phyloP scores from a whole-genome alignment of 2,329 filamentous ascomycete species.

The Arthrobotrys sinensis region DNA sequence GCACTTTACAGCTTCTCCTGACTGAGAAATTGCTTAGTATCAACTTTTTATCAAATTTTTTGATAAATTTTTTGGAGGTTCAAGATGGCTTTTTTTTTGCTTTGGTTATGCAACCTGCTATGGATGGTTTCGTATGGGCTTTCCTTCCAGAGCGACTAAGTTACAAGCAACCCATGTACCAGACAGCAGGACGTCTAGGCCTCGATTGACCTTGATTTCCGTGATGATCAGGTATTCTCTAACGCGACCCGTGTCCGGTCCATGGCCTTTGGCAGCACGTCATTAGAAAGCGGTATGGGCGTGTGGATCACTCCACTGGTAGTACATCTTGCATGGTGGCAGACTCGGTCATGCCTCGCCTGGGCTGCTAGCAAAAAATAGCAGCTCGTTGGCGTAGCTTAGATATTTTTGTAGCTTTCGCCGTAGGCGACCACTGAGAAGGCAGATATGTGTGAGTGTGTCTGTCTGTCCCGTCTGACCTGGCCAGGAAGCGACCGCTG shows the following conservation, averaged over 20 bases:
- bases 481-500: background rate
- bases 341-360: slow-evolving; percentile 25
- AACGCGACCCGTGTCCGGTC: slow-evolving; percentile 47
- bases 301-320: slow-evolving; percentile 52
- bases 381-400: slow-evolving; percentile 14
- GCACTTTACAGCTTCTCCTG: slow-evolving; percentile 27
- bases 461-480: slow-evolving; percentile 25
- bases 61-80: slow-evolving; percentile 22
- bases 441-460: slow-evolving; percentile 6
- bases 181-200: slow-evolving; percentile 23
- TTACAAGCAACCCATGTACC: slow-evolving; percentile 53
- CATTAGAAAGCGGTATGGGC: slow-evolving; percentile 54
- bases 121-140: slow-evolving; percentile 56
- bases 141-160: slow-evolving; percentile 51
- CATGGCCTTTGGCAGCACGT: slow-evolving; percentile 44
- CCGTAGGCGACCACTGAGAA: slow-evolving; percentile 38
- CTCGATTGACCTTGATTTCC: slow-evolving; percentile 53
- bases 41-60: background rate
- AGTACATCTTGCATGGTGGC: slow-evolving; percentile 5
- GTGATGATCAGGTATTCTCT: slow-evolving; percentile 43
- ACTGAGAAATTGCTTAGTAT: slow-evolving; percentile 34
- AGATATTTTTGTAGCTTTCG: slow-evolving; percentile 47
- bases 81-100: slow-evolving; percentile 26
- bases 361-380: slow-evolving; percentile 45
- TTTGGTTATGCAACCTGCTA: slow-evolving; percentile 23